Base-by-base conservation (phyloP, 176 grass and related monocot species). In the Musa troglodytarum region DNA sequence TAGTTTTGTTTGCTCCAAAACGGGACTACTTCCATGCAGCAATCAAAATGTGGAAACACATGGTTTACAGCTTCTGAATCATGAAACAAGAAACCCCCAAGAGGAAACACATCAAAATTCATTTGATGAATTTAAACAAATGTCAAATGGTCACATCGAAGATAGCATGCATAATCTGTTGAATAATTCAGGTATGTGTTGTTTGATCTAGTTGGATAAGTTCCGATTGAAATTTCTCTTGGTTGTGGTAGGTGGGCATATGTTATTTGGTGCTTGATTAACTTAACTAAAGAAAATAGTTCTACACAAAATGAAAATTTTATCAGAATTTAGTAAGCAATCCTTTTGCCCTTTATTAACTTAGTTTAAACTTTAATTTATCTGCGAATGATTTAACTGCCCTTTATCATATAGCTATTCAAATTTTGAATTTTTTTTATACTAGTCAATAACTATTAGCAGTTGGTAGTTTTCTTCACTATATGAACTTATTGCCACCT, bases 161-260 rank as follows among this genome's bases (percentile, higher is more conserved):
- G 77, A 84, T 26, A 52, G 21, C 12, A 9, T 50, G n/a, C 51
- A 74, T 12, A 28, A 84, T 72, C 77, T 93, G 52, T 68, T 93
- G 50, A 88, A 81, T 78, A 77, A 82, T 83, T 84, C 91, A 86
- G 96, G 96, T 99, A 77, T 69, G 10, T 50, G 15, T 50, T 50
- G 43, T 50, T 50, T 51, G 24, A 28, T 54, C n/a, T 55, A 54
- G 11, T 55, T 55, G 71, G 12, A 56, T 55, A 16, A 9, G 49
- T 15, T 23, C 1, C 0, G 9, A 14, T 4, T 17, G 21, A 17
- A 74, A 9, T 25, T 74, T 61, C 1, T 54, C 17, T 26, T 50
- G 4, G 21, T 56, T 74, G 7, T 9, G 2, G 10, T 19, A 7
- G 15, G 13, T 69, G 9, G 25, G 29, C 0, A 34, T 34, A 34